Evolutionary conservation across 331 rosid genomes (phyloP).

Genomic region (Pyracantha coccinea): DNA sequence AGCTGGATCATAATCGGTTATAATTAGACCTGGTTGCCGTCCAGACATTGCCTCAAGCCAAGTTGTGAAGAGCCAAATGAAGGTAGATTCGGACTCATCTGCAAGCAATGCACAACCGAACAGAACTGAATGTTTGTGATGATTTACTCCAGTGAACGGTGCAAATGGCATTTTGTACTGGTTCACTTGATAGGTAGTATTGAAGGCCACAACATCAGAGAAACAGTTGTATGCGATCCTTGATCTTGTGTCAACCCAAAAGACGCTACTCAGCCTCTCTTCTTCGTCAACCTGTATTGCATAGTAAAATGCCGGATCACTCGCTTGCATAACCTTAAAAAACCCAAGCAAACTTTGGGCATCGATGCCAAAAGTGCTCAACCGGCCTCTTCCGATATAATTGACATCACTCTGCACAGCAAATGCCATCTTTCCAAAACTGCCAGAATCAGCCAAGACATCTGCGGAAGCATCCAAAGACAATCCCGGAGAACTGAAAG

Average conservation of each 20-base stretch:
- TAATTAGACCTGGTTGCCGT: conserved; percentile 7
- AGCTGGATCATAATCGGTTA: conserved; percentile 9
- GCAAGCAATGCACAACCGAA: conserved; percentile 20
- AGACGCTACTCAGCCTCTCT: conserved; percentile 11
- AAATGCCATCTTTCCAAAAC: conserved; percentile 3
- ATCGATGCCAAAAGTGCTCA: conserved; percentile 22
- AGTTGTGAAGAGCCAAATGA: conserved; percentile 16
- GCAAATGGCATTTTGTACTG: conserved; percentile 19
- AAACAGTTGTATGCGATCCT: conserved; percentile 12
- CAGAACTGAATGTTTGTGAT: conserved; percentile 12
- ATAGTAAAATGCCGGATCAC: conserved; percentile 8
- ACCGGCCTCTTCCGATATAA: conserved; percentile 6
- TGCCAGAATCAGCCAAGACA: conserved; percentile 1
- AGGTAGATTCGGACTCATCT: conserved; percentile 16
- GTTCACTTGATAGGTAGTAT: conserved; percentile 17
- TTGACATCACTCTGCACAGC: conserved; percentile 7
- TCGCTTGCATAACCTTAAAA: conserved; percentile 20
- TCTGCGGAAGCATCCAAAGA: background rate
- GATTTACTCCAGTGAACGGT: conserved; percentile 11
- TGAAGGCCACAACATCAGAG: conserved; percentile 10
- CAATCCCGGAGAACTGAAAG: conserved; percentile 4
- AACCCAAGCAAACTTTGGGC: conserved; percentile 14
- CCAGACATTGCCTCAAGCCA: conserved; percentile 20
- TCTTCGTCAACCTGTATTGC: conserved; percentile 19
- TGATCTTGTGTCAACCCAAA: conserved; percentile 18